phyloP scores from a whole-genome alignment of 805 yeast species.

The Lachancea lanzarotensis region DNA sequence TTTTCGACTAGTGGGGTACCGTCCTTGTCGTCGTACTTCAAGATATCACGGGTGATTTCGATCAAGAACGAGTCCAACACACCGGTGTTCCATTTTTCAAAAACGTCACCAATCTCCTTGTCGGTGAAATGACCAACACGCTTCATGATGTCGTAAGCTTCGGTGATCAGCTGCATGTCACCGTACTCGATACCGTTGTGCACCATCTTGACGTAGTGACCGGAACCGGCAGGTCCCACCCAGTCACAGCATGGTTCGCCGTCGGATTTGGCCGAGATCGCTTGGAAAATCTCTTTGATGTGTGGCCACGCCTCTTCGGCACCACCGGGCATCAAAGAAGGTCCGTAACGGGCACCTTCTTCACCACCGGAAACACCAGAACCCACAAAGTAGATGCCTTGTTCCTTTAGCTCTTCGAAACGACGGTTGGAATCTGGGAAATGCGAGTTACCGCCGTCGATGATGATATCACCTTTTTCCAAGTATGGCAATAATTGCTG shows the following conservation, averaged over 20 bases:
- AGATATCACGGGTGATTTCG: slow-evolving; percentile 94
- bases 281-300: slow-evolving; percentile 93
- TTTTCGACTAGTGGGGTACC: slow-evolving; percentile 93
- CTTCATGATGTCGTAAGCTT: slow-evolving; percentile 94
- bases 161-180: slow-evolving; percentile 98
- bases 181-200: slow-evolving; percentile 99
- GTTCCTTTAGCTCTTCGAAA: slow-evolving; percentile 74
- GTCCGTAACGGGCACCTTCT: slow-evolving; percentile 99
- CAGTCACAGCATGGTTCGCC: slow-evolving; percentile 99
- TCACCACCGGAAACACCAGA: slow-evolving; percentile 99
- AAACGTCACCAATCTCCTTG: slow-evolving; percentile 90
- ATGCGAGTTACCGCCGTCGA: slow-evolving; percentile 99
- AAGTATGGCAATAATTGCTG: slow-evolving; percentile 81
- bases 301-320: slow-evolving; percentile 98
- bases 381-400: slow-evolving; percentile 91
- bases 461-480: slow-evolving; percentile 96
- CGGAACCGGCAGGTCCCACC: slow-evolving; percentile 99
- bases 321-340: slow-evolving; percentile 99
- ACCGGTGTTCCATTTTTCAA: slow-evolving; percentile 92
- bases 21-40: slow-evolving; percentile 82
- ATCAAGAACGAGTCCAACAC: slow-evolving; percentile 94
- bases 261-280: slow-evolving; percentile 91
- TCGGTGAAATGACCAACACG: slow-evolving; percentile 85
- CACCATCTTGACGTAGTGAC: slow-evolving; percentile 99
- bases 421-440: slow-evolving; percentile 99